phyloP scores from a whole-genome alignment of 2,329 filamentous ascomycete species.

The Sclerotiophoma versabilis region DNA sequence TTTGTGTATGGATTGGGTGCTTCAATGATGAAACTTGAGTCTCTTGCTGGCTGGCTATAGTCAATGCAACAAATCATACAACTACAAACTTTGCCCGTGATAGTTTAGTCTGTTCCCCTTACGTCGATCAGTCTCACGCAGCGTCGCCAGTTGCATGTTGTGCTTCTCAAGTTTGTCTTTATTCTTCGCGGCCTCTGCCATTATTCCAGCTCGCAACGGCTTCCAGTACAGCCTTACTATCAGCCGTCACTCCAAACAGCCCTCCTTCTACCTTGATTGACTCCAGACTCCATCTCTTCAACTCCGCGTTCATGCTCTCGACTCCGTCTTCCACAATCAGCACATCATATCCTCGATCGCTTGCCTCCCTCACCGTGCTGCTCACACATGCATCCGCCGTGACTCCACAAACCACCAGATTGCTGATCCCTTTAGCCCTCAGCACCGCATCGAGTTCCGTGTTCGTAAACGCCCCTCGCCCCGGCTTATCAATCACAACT shows the following conservation, averaged over 20 bases:
- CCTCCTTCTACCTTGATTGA: conserved; percentile 37
- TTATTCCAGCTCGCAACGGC: conserved; percentile 34
- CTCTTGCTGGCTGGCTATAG: conserved; percentile 32
- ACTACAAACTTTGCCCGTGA: neutral
- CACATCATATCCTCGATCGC: conserved; percentile 63
- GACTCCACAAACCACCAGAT: conserved; percentile 62
- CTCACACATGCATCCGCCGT: conserved; percentile 65
- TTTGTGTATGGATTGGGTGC: conserved; percentile 35
- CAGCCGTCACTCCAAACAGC: conserved; percentile 37
- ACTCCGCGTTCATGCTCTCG: conserved; percentile 37
- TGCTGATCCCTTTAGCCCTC: conserved; percentile 59
- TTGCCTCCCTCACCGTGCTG: conserved; percentile 63
- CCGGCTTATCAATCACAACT: conserved; percentile 63
- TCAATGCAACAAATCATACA: conserved; percentile 35
- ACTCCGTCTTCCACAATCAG: conserved; percentile 60
- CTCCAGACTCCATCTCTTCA: conserved; percentile 41
- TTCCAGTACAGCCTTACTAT: conserved; percentile 30
- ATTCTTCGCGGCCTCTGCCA: neutral
- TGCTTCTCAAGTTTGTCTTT: neutral
- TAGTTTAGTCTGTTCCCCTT: neutral
- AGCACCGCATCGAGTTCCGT: conserved; percentile 63
- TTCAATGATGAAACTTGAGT: conserved; percentile 34
- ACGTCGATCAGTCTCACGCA: neutral
- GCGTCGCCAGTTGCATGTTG: neutral
- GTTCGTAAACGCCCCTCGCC: conserved; percentile 60